Base-by-base conservation (phyloP, 1,139 yeast genomes). In the Zygosaccharomyces sapae region DNA sequence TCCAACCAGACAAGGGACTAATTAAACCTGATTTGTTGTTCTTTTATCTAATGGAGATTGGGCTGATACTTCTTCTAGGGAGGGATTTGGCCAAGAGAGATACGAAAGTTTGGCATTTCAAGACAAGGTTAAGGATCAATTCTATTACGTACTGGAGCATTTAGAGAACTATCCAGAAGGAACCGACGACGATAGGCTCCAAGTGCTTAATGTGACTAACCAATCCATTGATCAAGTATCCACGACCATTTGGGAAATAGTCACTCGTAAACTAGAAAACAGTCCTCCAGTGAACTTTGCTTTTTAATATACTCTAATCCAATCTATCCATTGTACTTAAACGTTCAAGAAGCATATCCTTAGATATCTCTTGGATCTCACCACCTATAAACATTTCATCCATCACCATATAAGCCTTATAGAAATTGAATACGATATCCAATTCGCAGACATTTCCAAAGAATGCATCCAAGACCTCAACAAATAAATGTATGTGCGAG, bases 381-480 rank as follows among this genome's bases (percentile, higher is more conserved):
- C 95, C 95, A 6, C 87, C 90, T 44, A 83, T 64, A 62, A 80
- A 84, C 59, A 86, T 74, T 62, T 86, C 94, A 63, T 86, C 95
- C 51, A 86, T 63, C 10, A 86, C 80, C 53, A 74, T 72, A 63
- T 86, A 83, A 20, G 84, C 77, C 63, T 82, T 84, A 68, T 81
- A 80, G 65, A 86, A 86, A 64, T 85, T 85, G 69, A 86, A 86
- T 19, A 87, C 89, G 49, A 86, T 75, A 65, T 92, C 98, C 57
- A 92, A 74, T 68, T 92, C 98, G 69, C 97, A 90, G n/a, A 92
- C 98, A 60, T 84, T 89, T 45, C 79, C 78, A 61, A 92, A 92
- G 65, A 84, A 88, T 4, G 82, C 75, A 64, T 92, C 98, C 51
- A 92, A 70, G 8, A 89, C 80, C 66, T 92, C 97, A 22, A 92